A percentile compares a stretch with the other conserved stretches of the same genome.
Evolutionary conservation across 2,329 filamentous ascomycete species (phyloP).

Genomic region (Pleurostoma richardsiae): DNA sequence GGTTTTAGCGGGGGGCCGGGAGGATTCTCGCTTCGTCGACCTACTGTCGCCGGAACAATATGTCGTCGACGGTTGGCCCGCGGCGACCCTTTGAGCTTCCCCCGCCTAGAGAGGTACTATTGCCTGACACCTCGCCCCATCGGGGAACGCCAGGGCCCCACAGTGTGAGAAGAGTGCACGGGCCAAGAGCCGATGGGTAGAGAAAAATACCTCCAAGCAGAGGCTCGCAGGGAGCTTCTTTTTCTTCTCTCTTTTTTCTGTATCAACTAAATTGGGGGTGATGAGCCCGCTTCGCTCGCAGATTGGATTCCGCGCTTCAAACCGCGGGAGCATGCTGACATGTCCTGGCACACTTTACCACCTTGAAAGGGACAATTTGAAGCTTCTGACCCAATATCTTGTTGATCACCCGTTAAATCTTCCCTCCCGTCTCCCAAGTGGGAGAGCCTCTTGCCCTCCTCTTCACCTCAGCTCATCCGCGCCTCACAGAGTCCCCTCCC

Average conservation of each 20-base stretch:
- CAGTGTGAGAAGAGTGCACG: too few relatives aligned
- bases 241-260: conserved; percentile 38
- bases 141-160: too few relatives aligned
- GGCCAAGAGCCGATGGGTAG: too few relatives aligned
- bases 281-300: conserved; percentile 62
- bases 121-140: too few relatives aligned
- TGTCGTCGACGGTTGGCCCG: too few relatives aligned
- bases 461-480: conserved; percentile 15
- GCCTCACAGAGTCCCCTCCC: conserved; percentile 7
- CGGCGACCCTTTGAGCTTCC: too few relatives aligned
- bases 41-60: too few relatives aligned
- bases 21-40: too few relatives aligned
- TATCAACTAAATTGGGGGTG: conserved; percentile 76
- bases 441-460: conserved; percentile 15
- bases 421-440: too few relatives aligned
- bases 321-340: conserved; percentile 55
- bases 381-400: conserved; percentile 53
- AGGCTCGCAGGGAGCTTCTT: not conserved
- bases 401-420: conserved; percentile 22
- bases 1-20: too few relatives aligned
- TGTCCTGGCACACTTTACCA: conserved; percentile 62
- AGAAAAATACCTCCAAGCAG: too few relatives aligned
- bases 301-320: conserved; percentile 47
- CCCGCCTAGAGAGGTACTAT: too few relatives aligned
- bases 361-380: conserved; percentile 59